Evolutionary conservation across 192 early-diverging fungal genomes (phyloP).

Genomic region (Cetraspora pellucida): DNA sequence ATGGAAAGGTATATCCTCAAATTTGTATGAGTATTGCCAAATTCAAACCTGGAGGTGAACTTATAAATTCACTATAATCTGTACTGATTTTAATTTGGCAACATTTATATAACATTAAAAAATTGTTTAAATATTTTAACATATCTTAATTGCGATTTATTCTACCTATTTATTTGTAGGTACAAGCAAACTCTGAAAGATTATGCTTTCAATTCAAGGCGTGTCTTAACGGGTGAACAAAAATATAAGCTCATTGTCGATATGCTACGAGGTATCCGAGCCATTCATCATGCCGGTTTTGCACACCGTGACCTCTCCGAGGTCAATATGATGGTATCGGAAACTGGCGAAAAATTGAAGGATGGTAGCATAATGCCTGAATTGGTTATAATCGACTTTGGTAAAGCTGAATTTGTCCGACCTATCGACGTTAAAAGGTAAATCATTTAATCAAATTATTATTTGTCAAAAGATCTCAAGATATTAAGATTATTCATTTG

Average conservation of each 20-base stretch:
- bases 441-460: conserved; percentile 44
- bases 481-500: background rate
- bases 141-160: too few relatives aligned
- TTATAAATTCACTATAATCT: too few relatives aligned
- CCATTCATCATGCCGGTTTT: conserved; percentile 55
- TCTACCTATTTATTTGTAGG: conserved; percentile 34
- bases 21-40: too few relatives aligned
- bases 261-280: conserved; percentile 56
- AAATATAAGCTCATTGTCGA: conserved; percentile 55
- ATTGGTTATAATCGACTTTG: conserved; percentile 63
- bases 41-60: too few relatives aligned
- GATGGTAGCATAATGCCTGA: conserved; percentile 50
- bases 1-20: conserved; percentile 45
- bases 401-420: conserved; percentile 59
- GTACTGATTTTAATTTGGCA: too few relatives aligned
- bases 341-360: conserved; percentile 42
- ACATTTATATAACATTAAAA: too few relatives aligned
- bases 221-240: conserved; percentile 54
- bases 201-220: conserved; percentile 56
- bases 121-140: too few relatives aligned
- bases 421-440: conserved; percentile 49
- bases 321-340: conserved; percentile 65
- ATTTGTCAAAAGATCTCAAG: background rate
- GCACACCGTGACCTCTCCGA: conserved; percentile 63
- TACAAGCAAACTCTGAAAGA: conserved; percentile 60